These are phyloP conservation scores for Colletotrichum sp. DNA, from an alignment of 2,329 filamentous ascomycete species.

Conservation along the genomic window DNA sequence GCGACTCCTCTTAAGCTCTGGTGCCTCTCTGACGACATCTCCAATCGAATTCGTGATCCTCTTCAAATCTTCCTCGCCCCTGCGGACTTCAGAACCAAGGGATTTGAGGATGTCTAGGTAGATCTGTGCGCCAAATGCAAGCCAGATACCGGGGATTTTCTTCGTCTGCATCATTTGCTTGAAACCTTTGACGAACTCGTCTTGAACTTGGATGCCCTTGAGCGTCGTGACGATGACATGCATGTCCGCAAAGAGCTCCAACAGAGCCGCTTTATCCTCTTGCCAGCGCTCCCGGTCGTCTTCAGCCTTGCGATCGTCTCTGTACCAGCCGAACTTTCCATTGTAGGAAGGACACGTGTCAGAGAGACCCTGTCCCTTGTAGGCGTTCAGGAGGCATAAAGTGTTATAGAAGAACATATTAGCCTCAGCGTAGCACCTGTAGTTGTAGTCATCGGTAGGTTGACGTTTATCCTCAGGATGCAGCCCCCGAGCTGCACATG, in stretches of 20 bases:
- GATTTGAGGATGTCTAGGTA: slow-evolving; percentile 25
- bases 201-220: slow-evolving; percentile 11
- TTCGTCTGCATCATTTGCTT: neutral
- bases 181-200: slow-evolving; percentile 24
- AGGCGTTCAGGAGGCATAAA: neutral
- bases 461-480: neutral
- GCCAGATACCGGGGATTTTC: slow-evolving; percentile 11
- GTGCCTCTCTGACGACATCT: neutral
- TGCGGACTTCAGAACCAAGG: neutral
- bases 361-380: neutral
- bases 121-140: slow-evolving; percentile 21
- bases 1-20: neutral
- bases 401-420: neutral
- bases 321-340: slow-evolving; percentile 24
- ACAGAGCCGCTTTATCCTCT: slow-evolving; percentile 19
- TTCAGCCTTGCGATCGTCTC: slow-evolving; percentile 9
- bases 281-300: neutral
- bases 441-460: neutral
- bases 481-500: neutral
- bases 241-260: slow-evolving; percentile 18
- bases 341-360: slow-evolving; percentile 14
- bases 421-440: neutral
- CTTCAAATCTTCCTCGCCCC: neutral
- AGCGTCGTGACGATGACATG: slow-evolving; percentile 6
- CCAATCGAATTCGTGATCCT: neutral